Percentiles rank a stretch among this genome's conserved stretches.
Conservation (phyloP, 1,284 basidiomycete genomes). For the Cryptococcus neoformans region DNA sequence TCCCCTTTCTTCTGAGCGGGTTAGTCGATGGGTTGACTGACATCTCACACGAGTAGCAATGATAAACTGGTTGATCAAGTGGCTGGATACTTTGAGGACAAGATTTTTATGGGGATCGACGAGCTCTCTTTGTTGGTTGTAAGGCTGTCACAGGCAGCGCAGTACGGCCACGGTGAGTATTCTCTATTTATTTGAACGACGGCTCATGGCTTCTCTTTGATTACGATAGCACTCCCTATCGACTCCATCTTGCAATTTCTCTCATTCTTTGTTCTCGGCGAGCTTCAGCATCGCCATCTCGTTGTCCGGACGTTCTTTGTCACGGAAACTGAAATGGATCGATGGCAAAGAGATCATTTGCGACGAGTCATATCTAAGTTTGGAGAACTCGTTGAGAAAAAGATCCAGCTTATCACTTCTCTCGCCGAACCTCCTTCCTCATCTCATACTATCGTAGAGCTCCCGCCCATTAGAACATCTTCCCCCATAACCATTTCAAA, state of each 20-base stretch:
- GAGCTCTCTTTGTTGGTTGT: neutral
- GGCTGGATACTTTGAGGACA: slow-evolving; percentile 15
- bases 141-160: neutral
- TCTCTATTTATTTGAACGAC: neutral
- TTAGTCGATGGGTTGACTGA: neutral
- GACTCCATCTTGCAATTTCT: slow-evolving; percentile 19
- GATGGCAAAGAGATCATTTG: neutral
- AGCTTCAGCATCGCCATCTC: slow-evolving; percentile 6
- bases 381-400: neutral
- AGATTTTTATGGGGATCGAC: neutral
- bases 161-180: neutral
- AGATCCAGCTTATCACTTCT: neutral
- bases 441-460: neutral
- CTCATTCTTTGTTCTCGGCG: slow-evolving; percentile 18
- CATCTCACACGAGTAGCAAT: no score
- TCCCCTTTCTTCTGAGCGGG: neutral
- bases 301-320: slow-evolving; percentile 2
- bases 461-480: neutral
- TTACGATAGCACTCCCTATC: slow-evolving; percentile 17
- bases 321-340: neutral
- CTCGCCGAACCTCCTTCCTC: neutral
- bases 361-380: neutral
- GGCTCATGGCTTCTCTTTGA: neutral
- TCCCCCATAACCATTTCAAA: neutral
- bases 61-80: slow-evolving; percentile 14